Evolutionary conservation across 208 protist species (phyloP).

Genomic region (Tetramitus jugosus): DNA sequence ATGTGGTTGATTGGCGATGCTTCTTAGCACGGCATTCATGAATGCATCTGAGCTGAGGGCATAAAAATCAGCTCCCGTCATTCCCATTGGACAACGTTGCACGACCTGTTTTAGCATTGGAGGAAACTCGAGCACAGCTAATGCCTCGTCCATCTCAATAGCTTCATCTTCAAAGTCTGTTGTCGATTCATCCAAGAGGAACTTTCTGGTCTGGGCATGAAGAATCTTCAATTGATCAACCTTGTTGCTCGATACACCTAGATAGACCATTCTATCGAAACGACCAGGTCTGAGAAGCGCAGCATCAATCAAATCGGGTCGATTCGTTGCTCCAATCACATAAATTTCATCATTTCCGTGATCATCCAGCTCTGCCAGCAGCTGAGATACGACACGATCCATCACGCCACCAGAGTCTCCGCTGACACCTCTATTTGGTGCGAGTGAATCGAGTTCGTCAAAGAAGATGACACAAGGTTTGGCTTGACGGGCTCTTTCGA

Average conservation of each 20-base stretch:
- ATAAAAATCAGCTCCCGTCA: constrained; percentile 25
- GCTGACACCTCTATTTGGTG: constrained; percentile 62
- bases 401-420: constrained; percentile 77
- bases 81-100: neutral
- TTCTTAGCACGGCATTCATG: neutral
- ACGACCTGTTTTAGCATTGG: neutral
- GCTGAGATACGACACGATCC: constrained; percentile 82
- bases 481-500: constrained; percentile 68
- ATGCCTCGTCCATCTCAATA: neutral
- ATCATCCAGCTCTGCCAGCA: constrained; percentile 65
- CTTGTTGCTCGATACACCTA: constrained; percentile 50
- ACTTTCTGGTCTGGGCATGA: neutral
- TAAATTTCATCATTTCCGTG: constrained; percentile 42
- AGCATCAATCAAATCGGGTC: constrained; percentile 68
- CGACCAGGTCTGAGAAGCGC: constrained; percentile 72
- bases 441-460: constrained; percentile 78
- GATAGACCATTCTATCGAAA: constrained; percentile 73
- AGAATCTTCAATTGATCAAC: constrained; percentile 30
- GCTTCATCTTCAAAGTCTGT: neutral
- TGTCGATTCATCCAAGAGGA: neutral
- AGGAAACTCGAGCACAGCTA: too few relatives aligned
- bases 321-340: constrained; percentile 78
- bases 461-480: constrained; percentile 84
- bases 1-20: neutral
- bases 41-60: constrained; percentile 11